Percentiles rank a stretch among this genome's conserved stretches.
Conservation (phyloP, 192 early-diverging fungal genomes). For the Coemansia sp. region DNA sequence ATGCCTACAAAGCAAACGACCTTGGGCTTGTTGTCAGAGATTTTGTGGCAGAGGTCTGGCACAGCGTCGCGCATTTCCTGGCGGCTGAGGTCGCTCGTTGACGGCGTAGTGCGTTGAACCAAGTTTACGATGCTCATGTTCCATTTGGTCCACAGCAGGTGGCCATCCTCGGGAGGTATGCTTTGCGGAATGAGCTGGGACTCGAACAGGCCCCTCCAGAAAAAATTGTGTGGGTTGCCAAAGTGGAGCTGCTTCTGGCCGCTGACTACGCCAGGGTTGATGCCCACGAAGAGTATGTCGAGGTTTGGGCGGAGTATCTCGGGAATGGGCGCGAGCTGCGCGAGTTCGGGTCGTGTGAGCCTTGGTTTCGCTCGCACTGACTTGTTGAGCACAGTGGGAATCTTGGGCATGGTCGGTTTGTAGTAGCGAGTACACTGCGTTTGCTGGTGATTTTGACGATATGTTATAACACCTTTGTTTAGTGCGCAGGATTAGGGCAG, state of each 20-base stretch:
- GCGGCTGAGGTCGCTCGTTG: conserved; percentile 56
- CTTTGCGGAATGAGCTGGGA: conserved; percentile 57
- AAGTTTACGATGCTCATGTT: conserved; percentile 68
- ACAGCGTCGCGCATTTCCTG: conserved; percentile 60
- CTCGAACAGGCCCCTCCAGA: conserved; percentile 68
- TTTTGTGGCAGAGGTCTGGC: conserved; percentile 62
- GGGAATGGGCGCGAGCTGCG: conserved; percentile 37
- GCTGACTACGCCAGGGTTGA: conserved; percentile 67
- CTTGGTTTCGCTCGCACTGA: not conserved
- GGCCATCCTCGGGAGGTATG: conserved; percentile 56
- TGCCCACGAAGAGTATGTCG: conserved; percentile 68
- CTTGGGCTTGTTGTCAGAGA: conserved; percentile 55
- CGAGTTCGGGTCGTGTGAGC: conserved; percentile 10
- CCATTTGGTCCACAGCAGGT: conserved; percentile 42
- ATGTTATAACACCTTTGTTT: too few relatives aligned
- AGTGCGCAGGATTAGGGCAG: not conserved
- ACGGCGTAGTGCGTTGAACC: conserved; percentile 58
- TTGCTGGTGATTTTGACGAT: too few relatives aligned
- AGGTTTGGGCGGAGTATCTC: conserved; percentile 38
- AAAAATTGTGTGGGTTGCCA: conserved; percentile 67
- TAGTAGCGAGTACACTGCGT: too few relatives aligned
- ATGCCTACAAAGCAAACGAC: conserved; percentile 70
- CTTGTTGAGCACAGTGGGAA: not conserved
- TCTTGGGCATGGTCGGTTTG: not conserved
- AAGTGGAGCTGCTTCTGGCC: conserved; percentile 63